Conservation (phyloP, 2,329 filamentous ascomycete genomes). For the Aspergillus aculeatinus region DNA sequence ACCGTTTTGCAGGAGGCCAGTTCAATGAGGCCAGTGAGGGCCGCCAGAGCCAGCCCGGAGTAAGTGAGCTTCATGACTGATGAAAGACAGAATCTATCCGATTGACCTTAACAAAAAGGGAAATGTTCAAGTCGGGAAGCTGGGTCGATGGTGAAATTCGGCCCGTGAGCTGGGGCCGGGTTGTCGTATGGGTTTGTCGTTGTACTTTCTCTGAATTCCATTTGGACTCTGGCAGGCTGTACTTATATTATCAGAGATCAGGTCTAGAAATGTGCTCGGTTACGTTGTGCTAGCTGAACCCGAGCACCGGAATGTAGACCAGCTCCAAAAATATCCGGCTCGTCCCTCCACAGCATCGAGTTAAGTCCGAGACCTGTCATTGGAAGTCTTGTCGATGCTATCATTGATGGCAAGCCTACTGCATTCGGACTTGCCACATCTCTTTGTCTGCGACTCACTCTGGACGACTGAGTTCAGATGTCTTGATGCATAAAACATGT, state of each 20-base stretch:
- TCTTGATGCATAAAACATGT: neutral
- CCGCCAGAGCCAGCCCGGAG: neutral
- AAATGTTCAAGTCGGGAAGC: neutral
- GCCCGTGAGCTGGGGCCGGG: neutral
- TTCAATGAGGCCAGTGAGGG: neutral
- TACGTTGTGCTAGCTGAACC: neutral
- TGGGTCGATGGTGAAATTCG: neutral
- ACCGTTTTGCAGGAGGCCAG: neutral
- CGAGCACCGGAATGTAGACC: neutral
- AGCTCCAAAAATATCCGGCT: neutral
- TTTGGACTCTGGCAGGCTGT: neutral
- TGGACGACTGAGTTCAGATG: neutral
- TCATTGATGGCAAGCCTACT: neutral
- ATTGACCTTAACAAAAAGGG: neutral
- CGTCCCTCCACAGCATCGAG: neutral
- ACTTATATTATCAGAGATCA: neutral
- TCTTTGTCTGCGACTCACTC: neutral
- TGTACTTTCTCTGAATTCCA: neutral
- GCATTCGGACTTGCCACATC: neutral
- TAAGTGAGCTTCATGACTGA: conserved; percentile 1
- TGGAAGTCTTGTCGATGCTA: neutral
- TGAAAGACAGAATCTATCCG: neutral
- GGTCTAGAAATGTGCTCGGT: neutral
- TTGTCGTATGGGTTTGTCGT: neutral
- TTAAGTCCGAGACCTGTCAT: neutral